Conservation (phyloP, 768 basidiomycete genomes). For the Gloeopeniophorella convolvens region DNA sequence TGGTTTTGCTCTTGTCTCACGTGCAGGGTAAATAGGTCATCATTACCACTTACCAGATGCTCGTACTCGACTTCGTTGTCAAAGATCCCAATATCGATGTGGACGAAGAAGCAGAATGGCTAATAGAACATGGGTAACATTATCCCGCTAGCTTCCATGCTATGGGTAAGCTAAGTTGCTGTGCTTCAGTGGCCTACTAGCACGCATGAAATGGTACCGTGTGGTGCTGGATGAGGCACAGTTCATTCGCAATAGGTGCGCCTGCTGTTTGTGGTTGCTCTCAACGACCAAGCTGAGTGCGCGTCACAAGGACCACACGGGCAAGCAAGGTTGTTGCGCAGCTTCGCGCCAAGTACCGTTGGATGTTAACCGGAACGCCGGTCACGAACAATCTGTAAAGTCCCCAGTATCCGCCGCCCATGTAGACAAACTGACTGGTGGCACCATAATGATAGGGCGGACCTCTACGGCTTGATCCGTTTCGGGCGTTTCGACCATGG, state of each 20-base stretch:
- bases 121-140: conserved; percentile 43
- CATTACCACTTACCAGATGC: conserved; percentile 71
- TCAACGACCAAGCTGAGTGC: not conserved
- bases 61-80: conserved; percentile 52
- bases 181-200: conserved; percentile 44
- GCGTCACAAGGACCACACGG: conserved; percentile 39
- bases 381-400: conserved; percentile 63
- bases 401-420: not conserved
- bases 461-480: conserved; percentile 64
- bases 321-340: conserved; percentile 53
- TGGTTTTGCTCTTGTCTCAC: not conserved
- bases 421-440: not conserved
- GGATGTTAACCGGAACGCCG: conserved; percentile 76
- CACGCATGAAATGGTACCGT: conserved; percentile 57
- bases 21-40: conserved; percentile 41
- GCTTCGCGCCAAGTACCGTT: conserved; percentile 59
- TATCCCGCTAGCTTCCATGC: not conserved
- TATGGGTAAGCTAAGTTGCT: not conserved
- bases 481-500: conserved; percentile 63
- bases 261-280: not conserved
- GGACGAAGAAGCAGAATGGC: conserved; percentile 43
- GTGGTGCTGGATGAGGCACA: conserved; percentile 77
- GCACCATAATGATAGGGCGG: conserved; percentile 37
- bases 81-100: conserved; percentile 40
- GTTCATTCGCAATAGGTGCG: conserved; percentile 60